Percentiles rank a stretch among this genome's conserved stretches.
Evolutionary conservation across 148 eudicot genomes (phyloP).

Genomic region (Spergularia bocconei): DNA sequence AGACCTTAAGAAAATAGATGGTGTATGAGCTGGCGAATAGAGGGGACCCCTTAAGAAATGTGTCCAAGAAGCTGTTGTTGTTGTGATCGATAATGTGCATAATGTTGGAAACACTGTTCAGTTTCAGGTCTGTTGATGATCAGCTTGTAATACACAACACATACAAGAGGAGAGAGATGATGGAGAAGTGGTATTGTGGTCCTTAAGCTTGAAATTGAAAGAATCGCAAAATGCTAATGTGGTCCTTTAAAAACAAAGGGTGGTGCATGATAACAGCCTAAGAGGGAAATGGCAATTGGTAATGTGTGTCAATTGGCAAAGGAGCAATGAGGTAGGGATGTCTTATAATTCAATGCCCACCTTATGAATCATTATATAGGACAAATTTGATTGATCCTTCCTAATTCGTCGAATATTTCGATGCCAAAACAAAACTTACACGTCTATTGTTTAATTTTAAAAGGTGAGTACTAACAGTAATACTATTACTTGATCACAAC

Average conservation of each 20-base stretch:
- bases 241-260: conserved; percentile 26
- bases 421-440: no score
- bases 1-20: neutral
- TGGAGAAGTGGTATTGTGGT: conserved; percentile 33
- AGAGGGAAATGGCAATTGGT: neutral
- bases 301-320: conserved; percentile 7
- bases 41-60: conserved; percentile 22
- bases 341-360: neutral
- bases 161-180: neutral
- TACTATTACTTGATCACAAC: no score
- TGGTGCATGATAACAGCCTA: no score
- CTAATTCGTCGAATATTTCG: no score
- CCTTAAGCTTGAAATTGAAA: conserved; percentile 12
- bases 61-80: neutral
- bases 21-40: neutral
- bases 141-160: no score
- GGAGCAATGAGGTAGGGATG: conserved; percentile 17
- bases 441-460: no score
- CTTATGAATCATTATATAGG: neutral
- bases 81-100: neutral
- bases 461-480: no score
- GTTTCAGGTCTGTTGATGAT: conserved; percentile 13
- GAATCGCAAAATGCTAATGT: conserved; percentile 29
- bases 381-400: no score
- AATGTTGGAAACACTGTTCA: conserved; percentile 25